A percentile compares a stretch with the other conserved stretches of the same genome.
phyloP scores from a whole-genome alignment of 331 rosid genomes.

The Rhamnella rubrinervis region DNA sequence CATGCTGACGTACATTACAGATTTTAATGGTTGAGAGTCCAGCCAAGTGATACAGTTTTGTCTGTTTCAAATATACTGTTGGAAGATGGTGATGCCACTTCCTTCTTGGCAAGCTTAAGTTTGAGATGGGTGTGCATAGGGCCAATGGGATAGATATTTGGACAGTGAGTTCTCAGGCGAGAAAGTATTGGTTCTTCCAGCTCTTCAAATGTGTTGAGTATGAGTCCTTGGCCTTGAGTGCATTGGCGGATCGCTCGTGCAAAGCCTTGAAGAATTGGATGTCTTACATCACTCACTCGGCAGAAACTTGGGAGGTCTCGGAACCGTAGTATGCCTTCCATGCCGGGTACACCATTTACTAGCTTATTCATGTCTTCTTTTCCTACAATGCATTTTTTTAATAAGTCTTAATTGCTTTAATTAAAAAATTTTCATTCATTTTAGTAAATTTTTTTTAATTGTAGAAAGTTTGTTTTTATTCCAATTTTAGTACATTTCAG shows the following conservation, averaged over 20 bases:
- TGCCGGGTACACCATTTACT: slow-evolving; percentile 18
- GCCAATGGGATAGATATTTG: slow-evolving; percentile 21
- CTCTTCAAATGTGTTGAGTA: slow-evolving; percentile 48
- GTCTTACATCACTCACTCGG: neutral
- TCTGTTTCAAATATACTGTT: slow-evolving; percentile 35
- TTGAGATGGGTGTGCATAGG: slow-evolving; percentile 13
- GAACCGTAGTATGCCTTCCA: slow-evolving; percentile 39
- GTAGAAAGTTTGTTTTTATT: no score
- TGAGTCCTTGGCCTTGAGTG: slow-evolving; percentile 5
- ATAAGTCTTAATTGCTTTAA: no score
- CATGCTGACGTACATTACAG: no score
- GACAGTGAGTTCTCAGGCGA: slow-evolving; percentile 24
- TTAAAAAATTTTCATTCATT: no score
- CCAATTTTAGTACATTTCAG: no score
- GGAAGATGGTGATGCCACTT: neutral
- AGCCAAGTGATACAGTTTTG: slow-evolving; percentile 42
- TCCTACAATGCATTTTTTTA: neutral
- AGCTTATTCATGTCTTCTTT: slow-evolving; percentile 37
- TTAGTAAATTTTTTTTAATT: no score
- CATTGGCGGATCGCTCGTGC: neutral
- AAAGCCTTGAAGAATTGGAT: neutral
- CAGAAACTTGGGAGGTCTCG: slow-evolving; percentile 45
- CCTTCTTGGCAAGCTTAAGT: neutral
- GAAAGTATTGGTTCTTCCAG: slow-evolving; percentile 39
- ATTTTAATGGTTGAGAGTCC: slow-evolving; percentile 15